These are phyloP conservation scores for Rhodotorula kratochvilovae DNA, from an alignment of 768 basidiomycete genomes.

Conservation along the genomic window DNA sequence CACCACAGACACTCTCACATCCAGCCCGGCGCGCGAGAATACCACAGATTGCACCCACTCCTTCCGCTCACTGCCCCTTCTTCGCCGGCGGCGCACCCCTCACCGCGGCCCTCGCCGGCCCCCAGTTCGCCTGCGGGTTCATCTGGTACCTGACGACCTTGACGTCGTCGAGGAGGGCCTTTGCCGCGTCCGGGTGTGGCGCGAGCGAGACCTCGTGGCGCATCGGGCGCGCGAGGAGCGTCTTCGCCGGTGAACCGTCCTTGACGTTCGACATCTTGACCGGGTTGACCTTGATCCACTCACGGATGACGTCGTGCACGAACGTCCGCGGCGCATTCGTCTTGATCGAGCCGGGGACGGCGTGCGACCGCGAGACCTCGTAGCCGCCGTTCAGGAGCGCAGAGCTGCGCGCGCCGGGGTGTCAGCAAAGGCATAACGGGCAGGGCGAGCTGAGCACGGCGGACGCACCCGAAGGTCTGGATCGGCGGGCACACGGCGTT, in stretches of 20 bases:
- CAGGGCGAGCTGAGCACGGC: too few species aligned
- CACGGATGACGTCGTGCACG: conserved; percentile 75
- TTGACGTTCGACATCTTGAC: conserved; percentile 79
- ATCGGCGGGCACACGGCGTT: conserved; percentile 73
- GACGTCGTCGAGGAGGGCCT: conserved; percentile 60
- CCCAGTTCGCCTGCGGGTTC: conserved; percentile 91
- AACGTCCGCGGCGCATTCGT: conserved; percentile 69
- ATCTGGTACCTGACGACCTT: conserved; percentile 84
- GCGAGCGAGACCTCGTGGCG: conserved; percentile 64
- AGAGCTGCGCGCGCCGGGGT: conserved; percentile 55
- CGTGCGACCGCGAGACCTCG: conserved; percentile 83
- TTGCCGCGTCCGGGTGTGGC: conserved; percentile 60
- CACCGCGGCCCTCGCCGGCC: conserved; percentile 57
- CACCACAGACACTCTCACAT: too few species aligned
- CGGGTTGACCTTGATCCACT: conserved; percentile 75
- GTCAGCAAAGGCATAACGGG: too few species aligned
- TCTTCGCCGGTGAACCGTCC: conserved; percentile 64
- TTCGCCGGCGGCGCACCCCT: conserved; percentile 18
- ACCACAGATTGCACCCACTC: too few species aligned
- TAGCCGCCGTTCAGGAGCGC: conserved; percentile 83
- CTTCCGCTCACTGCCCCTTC: background rate
- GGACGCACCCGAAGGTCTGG: conserved; percentile 66
- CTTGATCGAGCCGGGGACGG: conserved; percentile 81
- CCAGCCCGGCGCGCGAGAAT: too few species aligned
- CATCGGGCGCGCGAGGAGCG: conserved; percentile 58